Base-by-base conservation (phyloP, 2,329 filamentous ascomycete species). In the Falciphora oryzae region DNA sequence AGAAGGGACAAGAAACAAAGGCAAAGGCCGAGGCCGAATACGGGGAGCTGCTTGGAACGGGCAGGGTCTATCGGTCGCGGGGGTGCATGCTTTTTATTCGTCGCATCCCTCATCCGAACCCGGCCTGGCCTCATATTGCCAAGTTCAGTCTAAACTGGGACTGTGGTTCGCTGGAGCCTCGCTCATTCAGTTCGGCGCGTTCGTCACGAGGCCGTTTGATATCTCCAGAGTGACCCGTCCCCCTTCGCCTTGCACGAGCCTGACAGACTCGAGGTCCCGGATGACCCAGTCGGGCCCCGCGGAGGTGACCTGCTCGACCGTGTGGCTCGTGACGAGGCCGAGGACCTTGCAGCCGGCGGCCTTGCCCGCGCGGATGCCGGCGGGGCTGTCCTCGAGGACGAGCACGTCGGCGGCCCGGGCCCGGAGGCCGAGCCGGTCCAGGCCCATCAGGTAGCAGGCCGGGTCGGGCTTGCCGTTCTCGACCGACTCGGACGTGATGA, bases 241-340 rank as follows among this genome's bases (percentile, higher is more conserved):
- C 62, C 80, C 83, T 18, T 59, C 57, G 68, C 77, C 78, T 63
- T 83, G 80, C 66, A 86, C 78, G 70, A 96, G 78, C 70, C 77
- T 85, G 67, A 96, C 85, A 68, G 90, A 93, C 65, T 83, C 80
- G 78, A 97, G 81, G 77, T 97, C 92, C 75, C 82, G 81, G 65
- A 97, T 89, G 63, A 97, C 87, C 88, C 91, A 96, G 79, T 97
- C 92, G 59, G 93, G 92, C n/a, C 86, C 89, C 5, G 92, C 92
- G 60, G 83, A 85, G 66, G 82, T 78, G 62, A 96, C 83, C 78
- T 93, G 85, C 70, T 87, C 85, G 59, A 89, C 79, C 31, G 84
- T 86, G 78, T 97, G 93, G 72, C 91, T 96, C 64, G 93, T 97
- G 64, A 90, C 86, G 64, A 97, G 78, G n/a, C 88, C 93, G 59